A percentile compares a stretch with the other conserved stretches of the same genome.
Evolutionary conservation across 495 filamentous ascomycete genomes (phyloP).

Genomic region (Hypomontagnella monticulosa): DNA sequence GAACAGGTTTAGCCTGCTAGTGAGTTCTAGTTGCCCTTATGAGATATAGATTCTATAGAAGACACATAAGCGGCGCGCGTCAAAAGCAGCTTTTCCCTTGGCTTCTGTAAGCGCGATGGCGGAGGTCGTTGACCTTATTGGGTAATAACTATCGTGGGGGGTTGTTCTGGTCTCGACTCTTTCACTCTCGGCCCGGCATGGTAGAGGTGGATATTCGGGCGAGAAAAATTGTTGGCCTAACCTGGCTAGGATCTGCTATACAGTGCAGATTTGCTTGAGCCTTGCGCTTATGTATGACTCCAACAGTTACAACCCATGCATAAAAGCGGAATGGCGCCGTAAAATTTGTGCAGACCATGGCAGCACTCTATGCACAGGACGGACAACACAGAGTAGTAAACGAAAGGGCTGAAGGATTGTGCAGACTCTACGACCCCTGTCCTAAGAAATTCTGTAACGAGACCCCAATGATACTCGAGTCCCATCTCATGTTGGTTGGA

Average conservation of each 20-base stretch:
- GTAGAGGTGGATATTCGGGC: conserved; percentile 20
- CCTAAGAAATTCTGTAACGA: conserved; percentile 20
- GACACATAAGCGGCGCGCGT: conserved; percentile 21
- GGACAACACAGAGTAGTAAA: neutral
- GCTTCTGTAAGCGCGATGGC: conserved; percentile 28
- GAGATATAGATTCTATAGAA: conserved; percentile 3
- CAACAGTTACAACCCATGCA: conserved; percentile 16
- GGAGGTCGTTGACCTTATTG: conserved; percentile 24
- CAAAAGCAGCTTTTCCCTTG: conserved; percentile 22
- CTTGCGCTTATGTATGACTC: conserved; percentile 29
- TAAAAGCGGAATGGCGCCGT: conserved; percentile 9
- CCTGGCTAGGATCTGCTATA: conserved; percentile 13
- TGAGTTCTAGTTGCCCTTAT: conserved; percentile 2
- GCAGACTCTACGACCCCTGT: conserved; percentile 13
- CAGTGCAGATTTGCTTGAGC: conserved; percentile 5
- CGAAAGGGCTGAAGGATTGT: neutral
- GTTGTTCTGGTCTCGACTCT: conserved; percentile 29
- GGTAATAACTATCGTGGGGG: conserved; percentile 29
- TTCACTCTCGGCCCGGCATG: conserved; percentile 33
- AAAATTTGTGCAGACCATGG: conserved; percentile 13
- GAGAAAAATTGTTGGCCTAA: conserved; percentile 27
- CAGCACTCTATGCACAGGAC: conserved; percentile 6
- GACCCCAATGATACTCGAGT: conserved; percentile 14
- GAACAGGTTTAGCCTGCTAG: conserved; percentile 21
- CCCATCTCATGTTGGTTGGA: conserved; percentile 23